Percentiles rank a stretch among this genome's conserved stretches.
phyloP scores from a whole-genome alignment of 208 protist genomes.

The Angomonas ambiguus region DNA sequence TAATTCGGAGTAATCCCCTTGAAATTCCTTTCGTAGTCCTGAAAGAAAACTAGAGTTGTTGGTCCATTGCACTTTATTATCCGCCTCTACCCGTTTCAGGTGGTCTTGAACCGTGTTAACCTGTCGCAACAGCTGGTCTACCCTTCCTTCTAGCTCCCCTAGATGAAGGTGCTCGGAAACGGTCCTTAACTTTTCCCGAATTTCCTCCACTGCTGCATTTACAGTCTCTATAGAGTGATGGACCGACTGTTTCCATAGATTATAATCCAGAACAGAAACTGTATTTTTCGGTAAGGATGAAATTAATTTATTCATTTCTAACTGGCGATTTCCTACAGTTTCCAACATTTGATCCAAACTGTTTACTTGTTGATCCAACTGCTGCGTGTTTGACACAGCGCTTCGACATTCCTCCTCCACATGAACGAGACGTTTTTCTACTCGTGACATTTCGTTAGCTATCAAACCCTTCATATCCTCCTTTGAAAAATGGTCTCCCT shows the following conservation, averaged over 20 bases:
- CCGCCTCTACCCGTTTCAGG: background rate
- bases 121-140: background rate
- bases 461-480: background rate
- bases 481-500: no score
- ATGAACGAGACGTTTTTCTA: background rate
- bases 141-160: background rate
- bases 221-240: background rate
- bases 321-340: background rate
- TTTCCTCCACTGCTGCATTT: background rate
- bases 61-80: background rate
- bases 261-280: background rate
- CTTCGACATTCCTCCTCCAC: background rate
- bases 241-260: background rate
- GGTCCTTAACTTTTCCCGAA: background rate
- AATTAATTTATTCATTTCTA: slow-evolving; percentile 8
- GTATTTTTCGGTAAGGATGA: background rate
- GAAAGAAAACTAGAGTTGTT: background rate
- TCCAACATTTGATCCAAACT: background rate
- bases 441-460: background rate
- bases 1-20: background rate
- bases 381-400: background rate
- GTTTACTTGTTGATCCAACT: background rate
- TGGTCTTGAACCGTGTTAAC: background rate
- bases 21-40: background rate
- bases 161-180: background rate